A percentile compares a stretch with the other conserved stretches of the same genome.
Conservation (phyloP, 352 stramenopile genomes). For the Phytopythium cucurbitacearum region DNA sequence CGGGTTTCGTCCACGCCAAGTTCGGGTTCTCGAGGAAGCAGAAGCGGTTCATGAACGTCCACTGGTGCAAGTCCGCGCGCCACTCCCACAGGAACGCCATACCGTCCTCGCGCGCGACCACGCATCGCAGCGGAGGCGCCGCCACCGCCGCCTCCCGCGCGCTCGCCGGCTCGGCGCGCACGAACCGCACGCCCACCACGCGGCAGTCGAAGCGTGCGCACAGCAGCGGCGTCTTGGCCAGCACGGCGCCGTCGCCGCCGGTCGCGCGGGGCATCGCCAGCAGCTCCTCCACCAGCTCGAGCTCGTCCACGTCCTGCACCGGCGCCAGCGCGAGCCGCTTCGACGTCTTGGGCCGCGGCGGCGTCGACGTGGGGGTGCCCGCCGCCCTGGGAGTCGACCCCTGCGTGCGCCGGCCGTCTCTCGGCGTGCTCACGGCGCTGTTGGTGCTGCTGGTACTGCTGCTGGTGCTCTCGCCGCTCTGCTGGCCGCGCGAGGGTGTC, state of each 20-base stretch:
- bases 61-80: conserved; percentile 69
- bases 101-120: conserved; percentile 74
- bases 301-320: conserved; percentile 48
- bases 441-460: conserved; percentile 9
- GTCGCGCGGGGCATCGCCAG: conserved; percentile 37
- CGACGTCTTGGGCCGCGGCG: conserved; percentile 1
- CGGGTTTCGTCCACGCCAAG: conserved; percentile 72
- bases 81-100: conserved; percentile 85
- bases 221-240: conserved; percentile 66
- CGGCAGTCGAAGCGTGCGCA: conserved; percentile 71
- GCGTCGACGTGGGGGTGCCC: background rate
- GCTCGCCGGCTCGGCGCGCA: conserved; percentile 5
- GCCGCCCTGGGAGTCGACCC: background rate
- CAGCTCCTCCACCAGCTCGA: conserved; percentile 70
- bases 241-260: conserved; percentile 56
- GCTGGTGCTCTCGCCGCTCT: conserved; percentile 19
- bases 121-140: conserved; percentile 44
- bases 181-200: conserved; percentile 53
- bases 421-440: no score
- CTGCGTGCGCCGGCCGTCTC: background rate
- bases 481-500: conserved; percentile 6
- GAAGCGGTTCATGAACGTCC: conserved; percentile 80
- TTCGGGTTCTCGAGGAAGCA: conserved; percentile 81
- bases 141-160: conserved; percentile 9
- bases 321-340: background rate